A percentile compares a stretch with the other conserved stretches of the same genome.
These are phyloP conservation scores for Chlorella sp. DNA, from an alignment of 139 green algal genomes.

Conservation along the genomic window DNA sequence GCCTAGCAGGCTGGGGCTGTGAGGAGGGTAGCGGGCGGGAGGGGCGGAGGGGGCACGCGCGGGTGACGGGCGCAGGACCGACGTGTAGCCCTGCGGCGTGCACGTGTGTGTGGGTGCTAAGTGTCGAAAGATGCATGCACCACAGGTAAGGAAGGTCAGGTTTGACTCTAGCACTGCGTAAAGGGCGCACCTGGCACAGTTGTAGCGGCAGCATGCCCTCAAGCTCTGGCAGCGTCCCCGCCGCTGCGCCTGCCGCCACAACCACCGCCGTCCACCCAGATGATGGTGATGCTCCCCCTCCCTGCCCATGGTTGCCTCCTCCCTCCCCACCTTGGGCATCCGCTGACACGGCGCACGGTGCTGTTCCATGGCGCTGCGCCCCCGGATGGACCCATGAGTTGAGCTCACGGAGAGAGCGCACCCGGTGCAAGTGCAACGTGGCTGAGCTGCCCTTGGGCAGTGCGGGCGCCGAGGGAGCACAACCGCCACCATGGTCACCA, in stretches of 20 bases:
- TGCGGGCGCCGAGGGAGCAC: too few species aligned
- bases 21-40: not conserved
- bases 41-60: not conserved
- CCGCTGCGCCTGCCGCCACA: not conserved
- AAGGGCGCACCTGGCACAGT: constrained; percentile 32
- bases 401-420: too few species aligned
- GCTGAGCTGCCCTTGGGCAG: too few species aligned
- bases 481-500: too few species aligned
- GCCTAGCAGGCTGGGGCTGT: constrained; percentile 63
- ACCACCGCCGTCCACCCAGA: not conserved
- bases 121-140: not conserved
- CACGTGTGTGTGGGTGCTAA: not conserved
- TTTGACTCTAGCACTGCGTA: not conserved
- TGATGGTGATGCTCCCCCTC: not conserved
- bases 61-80: not conserved
- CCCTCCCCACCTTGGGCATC: not conserved
- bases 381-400: too few species aligned
- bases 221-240: not conserved
- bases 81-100: not conserved
- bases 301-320: constrained; percentile 8
- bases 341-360: too few species aligned
- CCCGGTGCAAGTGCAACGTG: too few species aligned
- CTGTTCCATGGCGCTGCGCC: too few species aligned
- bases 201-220: constrained; percentile 32
- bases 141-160: not conserved